These are phyloP conservation scores for Geranomyces michiganensis DNA, from an alignment of 192 early-diverging fungal species.

Conservation along the genomic window DNA sequence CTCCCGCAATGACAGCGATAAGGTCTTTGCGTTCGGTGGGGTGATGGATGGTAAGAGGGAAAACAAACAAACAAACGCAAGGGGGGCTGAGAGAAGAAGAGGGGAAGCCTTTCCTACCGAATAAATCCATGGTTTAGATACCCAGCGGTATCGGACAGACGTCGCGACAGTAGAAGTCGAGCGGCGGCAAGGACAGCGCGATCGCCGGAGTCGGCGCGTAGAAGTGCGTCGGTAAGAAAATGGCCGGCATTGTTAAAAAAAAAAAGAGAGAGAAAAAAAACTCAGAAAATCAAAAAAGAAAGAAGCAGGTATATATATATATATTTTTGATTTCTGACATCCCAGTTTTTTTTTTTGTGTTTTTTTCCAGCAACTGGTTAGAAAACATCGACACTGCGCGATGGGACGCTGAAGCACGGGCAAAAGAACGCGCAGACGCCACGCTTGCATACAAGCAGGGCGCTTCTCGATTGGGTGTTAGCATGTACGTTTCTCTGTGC, in stretches of 20 bases:
- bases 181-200: constrained; percentile 28
- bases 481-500: constrained; percentile 42
- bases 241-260: background rate
- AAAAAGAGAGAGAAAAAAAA: too few relatives aligned
- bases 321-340: background rate
- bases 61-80: background rate
- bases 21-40: constrained; percentile 47
- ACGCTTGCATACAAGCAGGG: constrained; percentile 22
- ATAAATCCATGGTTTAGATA: too few relatives aligned
- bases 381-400: constrained; percentile 36
- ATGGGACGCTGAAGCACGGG: constrained; percentile 40
- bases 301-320: too few relatives aligned
- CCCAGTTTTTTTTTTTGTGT: background rate
- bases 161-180: constrained; percentile 37
- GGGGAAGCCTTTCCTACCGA: too few relatives aligned
- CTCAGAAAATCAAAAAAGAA: too few relatives aligned
- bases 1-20: constrained; percentile 42
- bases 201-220: constrained; percentile 22
- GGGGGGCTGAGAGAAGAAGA: too few relatives aligned
- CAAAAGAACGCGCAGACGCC: constrained; percentile 22
- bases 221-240: constrained; percentile 29
- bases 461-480: constrained; percentile 30
- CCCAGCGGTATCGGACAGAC: constrained; percentile 36
- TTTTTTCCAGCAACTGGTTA: constrained; percentile 36
- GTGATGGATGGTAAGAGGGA: constrained; percentile 23